Evolutionary conservation across 1,139 yeast genomes (phyloP).

Genomic region (Saccharomyces hybrid): DNA sequence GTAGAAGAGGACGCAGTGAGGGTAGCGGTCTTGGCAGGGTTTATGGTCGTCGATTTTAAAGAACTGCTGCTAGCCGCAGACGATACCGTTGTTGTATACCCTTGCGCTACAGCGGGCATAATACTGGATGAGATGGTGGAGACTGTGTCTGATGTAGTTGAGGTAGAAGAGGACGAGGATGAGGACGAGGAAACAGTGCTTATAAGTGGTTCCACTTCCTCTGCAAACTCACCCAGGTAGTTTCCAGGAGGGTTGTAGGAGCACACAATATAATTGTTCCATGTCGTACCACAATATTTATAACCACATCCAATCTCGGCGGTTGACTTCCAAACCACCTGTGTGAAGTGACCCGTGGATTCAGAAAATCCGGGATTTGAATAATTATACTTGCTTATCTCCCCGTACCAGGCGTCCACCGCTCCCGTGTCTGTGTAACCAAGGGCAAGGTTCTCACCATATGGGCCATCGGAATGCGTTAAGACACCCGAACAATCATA

Average conservation of each 20-base stretch:
- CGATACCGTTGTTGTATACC: background rate
- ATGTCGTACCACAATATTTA: constrained; percentile 38
- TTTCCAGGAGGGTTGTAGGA: constrained; percentile 59
- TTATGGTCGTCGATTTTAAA: background rate
- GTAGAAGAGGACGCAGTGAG: background rate
- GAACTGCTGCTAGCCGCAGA: background rate
- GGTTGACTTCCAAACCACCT: constrained; percentile 71
- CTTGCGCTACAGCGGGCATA: background rate
- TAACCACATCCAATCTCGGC: constrained; percentile 70
- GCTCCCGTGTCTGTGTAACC: constrained; percentile 58
- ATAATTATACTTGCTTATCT: constrained; percentile 53
- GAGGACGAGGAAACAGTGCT: background rate
- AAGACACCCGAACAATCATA: constrained; percentile 64
- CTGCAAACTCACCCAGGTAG: constrained; percentile 36
- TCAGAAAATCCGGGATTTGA: constrained; percentile 36
- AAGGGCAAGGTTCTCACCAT: constrained; percentile 83
- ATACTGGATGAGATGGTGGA: background rate
- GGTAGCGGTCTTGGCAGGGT: background rate
- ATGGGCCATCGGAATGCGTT: constrained; percentile 68
- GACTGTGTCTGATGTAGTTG: background rate
- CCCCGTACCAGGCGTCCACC: constrained; percentile 79
- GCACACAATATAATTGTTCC: constrained; percentile 53
- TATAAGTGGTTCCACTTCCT: constrained; percentile 27
- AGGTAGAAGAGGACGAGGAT: background rate
- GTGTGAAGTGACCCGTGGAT: constrained; percentile 70